phyloP scores from a whole-genome alignment of 2,329 filamentous ascomycete species.

The Exophiala phaeomuriformis region DNA sequence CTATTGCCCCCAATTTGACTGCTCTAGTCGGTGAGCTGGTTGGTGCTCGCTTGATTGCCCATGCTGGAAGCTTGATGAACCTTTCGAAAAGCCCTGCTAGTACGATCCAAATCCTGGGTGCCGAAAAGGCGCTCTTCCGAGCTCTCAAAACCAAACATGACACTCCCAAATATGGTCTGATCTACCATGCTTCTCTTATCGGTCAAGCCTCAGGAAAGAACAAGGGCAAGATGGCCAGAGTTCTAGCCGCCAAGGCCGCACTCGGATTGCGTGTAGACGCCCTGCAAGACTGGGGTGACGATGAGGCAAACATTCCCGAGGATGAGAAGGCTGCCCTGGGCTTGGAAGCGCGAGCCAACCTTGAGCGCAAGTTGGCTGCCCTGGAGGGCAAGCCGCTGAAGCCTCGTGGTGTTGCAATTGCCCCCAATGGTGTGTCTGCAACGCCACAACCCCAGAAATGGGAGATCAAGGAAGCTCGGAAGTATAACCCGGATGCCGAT shows the following conservation, averaged over 20 bases:
- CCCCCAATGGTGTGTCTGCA: constrained; percentile 60
- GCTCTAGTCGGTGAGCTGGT: constrained; percentile 88
- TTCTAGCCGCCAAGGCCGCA: constrained; percentile 87
- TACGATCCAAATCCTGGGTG: constrained; percentile 95
- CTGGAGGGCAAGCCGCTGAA: constrained; percentile 87
- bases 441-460: constrained; percentile 62
- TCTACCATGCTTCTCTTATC: constrained; percentile 87
- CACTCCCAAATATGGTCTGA: constrained; percentile 94
- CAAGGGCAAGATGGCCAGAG: constrained; percentile 98
- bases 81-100: constrained; percentile 90
- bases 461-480: constrained; percentile 83
- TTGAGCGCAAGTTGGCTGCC: constrained; percentile 43
- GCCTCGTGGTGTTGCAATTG: constrained; percentile 66
- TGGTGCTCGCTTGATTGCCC: constrained; percentile 87
- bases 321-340: constrained; percentile 82
- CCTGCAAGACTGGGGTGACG: constrained; percentile 67
- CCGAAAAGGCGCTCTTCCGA: constrained; percentile 97
- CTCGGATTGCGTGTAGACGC: constrained; percentile 91
- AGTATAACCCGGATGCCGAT: constrained; percentile 93
- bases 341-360: constrained; percentile 47
- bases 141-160: constrained; percentile 99
- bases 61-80: constrained; percentile 88
- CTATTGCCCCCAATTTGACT: constrained; percentile 92
- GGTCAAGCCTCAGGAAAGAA: constrained; percentile 96
- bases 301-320: constrained; percentile 59